These are phyloP conservation scores for Corylus avellana DNA, from an alignment of 306 rosid species.

Conservation along the genomic window DNA sequence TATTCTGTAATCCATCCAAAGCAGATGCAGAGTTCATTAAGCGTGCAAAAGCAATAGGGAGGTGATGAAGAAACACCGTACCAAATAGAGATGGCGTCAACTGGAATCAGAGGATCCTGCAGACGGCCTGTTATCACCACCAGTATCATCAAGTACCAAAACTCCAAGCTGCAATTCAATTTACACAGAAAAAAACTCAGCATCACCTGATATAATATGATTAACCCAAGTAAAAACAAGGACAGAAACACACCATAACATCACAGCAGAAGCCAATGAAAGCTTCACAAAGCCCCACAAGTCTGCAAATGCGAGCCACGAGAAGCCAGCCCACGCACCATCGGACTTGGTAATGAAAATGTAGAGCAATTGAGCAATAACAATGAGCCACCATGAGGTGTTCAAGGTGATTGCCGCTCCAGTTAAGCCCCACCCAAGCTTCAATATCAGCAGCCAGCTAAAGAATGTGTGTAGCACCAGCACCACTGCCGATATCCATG, in stretches of 20 bases:
- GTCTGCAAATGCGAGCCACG: constrained; percentile 68
- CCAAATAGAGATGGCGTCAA: constrained; percentile 80
- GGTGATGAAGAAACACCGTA: constrained; percentile 24
- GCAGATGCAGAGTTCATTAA: not conserved
- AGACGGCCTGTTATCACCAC: constrained; percentile 72
- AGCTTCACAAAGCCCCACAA: constrained; percentile 66
- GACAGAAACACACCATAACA: constrained; percentile 60
- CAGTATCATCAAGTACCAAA: constrained; percentile 82
- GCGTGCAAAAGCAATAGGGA: not conserved
- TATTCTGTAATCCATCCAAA: not conserved
- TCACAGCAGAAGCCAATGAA: constrained; percentile 76
- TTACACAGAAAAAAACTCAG: constrained; percentile 1
- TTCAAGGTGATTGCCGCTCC: constrained; percentile 74
- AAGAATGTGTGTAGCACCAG: constrained; percentile 48
- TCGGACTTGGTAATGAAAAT: constrained; percentile 66
- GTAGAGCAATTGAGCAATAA: constrained; percentile 46
- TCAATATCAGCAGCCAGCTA: constrained; percentile 66
- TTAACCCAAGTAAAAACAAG: constrained; percentile 2
- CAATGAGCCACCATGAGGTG: constrained; percentile 68
- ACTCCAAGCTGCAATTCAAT: constrained; percentile 68
- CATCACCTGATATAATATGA: not conserved
- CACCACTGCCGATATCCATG: constrained; percentile 45
- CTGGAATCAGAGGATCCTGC: constrained; percentile 56
- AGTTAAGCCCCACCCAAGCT: constrained; percentile 55
- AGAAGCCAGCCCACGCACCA: constrained; percentile 84